Evolutionary conservation across 2,329 filamentous ascomycete genomes (phyloP), one percentile per base, ranked within the genome.

Genomic region (Fusarium succisae): DNA sequence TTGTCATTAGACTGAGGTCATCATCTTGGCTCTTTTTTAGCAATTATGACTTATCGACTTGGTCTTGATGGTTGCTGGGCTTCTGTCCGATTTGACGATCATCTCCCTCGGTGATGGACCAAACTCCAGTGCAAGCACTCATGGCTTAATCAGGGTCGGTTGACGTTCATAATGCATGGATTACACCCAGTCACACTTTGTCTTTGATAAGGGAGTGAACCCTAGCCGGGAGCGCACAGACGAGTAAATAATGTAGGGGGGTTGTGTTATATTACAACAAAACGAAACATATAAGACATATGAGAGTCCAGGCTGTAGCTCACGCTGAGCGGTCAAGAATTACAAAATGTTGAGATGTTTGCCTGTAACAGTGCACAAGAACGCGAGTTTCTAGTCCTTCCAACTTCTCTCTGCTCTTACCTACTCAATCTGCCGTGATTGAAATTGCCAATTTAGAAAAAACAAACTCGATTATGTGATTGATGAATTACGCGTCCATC

Each of bases 1-100:
- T 17, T 44, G 35, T 28, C 45, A 18, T 53, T 50, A 32, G 32
- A 47, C 50, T 66, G 68, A 72, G 47, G 55, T 74, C 58, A 74
- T 72, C 32, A 44, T 37, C 43, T 32, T 45, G 39, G 28, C n/a
- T 37, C 24, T 47, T 60, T n/a, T 45, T 37, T 24, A 30, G 13
- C 5, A 14, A 17, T 37, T 28, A 26, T 28, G 37, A n/a, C 12
- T 18, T 55, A 32, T 37, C n/a, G 10, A 26, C 18, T 53, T 37
- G 12, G 6, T 26, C n/a, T 37, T 12, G 32, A 26, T 53, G 32
- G 32, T 7, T 38, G 24, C 41, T 66, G 70, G 51, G n/a, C 35
- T 70, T 53, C 50, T 39, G 26, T 43, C 20, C 22, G 28, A 26
- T 51, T 38, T 45, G 26, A 30, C 26, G 41, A 20, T 11, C 15